These are phyloP conservation scores for Theileria parva DNA, from an alignment of 169 alveolate genomes.

Conservation along the genomic window DNA sequence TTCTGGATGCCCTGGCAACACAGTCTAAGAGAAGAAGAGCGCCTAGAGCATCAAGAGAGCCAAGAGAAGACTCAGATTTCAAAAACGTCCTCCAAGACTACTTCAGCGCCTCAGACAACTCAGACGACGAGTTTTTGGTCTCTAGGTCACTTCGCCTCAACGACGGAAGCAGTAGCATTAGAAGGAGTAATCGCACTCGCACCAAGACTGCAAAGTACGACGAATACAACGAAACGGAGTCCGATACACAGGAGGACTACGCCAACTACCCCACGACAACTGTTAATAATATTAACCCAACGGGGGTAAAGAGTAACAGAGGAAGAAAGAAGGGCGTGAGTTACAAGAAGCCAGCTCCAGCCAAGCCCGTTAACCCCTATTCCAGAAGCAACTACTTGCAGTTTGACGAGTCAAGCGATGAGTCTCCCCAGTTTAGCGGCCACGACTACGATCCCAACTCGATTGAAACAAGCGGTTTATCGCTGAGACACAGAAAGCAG, in stretches of 20 bases:
- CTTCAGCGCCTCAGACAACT: conserved; percentile 49
- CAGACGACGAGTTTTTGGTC: conserved; percentile 65
- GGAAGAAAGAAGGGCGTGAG: conserved; percentile 10
- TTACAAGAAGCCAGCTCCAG: conserved; percentile 13
- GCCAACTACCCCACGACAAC: conserved; percentile 9
- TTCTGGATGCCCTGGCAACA: conserved; percentile 67
- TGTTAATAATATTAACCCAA: neutral
- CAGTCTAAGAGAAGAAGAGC: conserved; percentile 50
- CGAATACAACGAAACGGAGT: conserved; percentile 67
- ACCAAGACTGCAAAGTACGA: conserved; percentile 46
- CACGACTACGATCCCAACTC: conserved; percentile 9
- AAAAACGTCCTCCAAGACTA: conserved; percentile 61
- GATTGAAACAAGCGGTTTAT: conserved; percentile 21
- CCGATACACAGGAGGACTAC: conserved; percentile 57
- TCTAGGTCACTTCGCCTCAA: conserved; percentile 41
- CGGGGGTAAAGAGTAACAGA: conserved; percentile 30
- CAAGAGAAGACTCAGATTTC: conserved; percentile 53
- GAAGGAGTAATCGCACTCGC: conserved; percentile 65
- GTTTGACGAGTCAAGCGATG: conserved; percentile 55
- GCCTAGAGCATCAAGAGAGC: conserved; percentile 36
- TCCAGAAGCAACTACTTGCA: conserved; percentile 56
- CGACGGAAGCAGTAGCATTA: conserved; percentile 20
- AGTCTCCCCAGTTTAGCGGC: conserved; percentile 20
- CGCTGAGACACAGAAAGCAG: conserved; percentile 57
- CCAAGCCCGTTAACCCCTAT: conserved; percentile 51